Evolutionary conservation across 2,329 filamentous ascomycete genomes (phyloP).

Genomic region (Pseudogymnoascus sp.): DNA sequence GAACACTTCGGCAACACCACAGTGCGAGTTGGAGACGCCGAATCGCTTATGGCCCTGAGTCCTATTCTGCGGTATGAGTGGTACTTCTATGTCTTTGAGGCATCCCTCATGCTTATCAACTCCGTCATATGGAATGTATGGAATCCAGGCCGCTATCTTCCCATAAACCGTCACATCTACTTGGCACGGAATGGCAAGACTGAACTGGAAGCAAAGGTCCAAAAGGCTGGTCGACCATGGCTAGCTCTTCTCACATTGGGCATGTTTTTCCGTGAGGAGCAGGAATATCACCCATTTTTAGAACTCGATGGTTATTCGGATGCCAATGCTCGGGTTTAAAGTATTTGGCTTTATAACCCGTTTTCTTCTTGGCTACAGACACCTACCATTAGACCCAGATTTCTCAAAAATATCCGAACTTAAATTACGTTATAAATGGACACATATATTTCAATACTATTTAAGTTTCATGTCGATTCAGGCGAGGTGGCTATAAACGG

Average conservation of each 20-base stretch:
- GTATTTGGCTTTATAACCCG: not conserved
- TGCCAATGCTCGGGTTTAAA: not conserved
- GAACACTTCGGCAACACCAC: constrained; percentile 46
- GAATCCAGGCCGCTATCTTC: constrained; percentile 44
- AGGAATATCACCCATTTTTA: constrained; percentile 3
- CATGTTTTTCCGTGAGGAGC: constrained; percentile 14
- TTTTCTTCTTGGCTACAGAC: not conserved
- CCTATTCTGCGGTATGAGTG: constrained; percentile 46
- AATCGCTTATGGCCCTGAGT: constrained; percentile 32
- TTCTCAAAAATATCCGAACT: not conserved
- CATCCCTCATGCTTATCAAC: constrained; percentile 44
- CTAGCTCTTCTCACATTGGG: constrained; percentile 14
- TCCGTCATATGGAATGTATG: constrained; percentile 41
- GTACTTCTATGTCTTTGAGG: constrained; percentile 53
- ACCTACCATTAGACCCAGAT: not conserved
- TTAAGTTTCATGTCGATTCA: not conserved
- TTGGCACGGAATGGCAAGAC: constrained; percentile 40
- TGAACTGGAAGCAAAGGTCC: constrained; percentile 41
- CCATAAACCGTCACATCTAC: constrained; percentile 39
- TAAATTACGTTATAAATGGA: not conserved
- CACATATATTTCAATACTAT: not conserved
- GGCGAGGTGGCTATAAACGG: not conserved
- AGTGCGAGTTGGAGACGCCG: constrained; percentile 33
- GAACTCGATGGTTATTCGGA: not conserved
- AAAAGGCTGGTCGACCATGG: constrained; percentile 35